Conservation (phyloP, 148 eudicot genomes). For the Cornus florida region DNA sequence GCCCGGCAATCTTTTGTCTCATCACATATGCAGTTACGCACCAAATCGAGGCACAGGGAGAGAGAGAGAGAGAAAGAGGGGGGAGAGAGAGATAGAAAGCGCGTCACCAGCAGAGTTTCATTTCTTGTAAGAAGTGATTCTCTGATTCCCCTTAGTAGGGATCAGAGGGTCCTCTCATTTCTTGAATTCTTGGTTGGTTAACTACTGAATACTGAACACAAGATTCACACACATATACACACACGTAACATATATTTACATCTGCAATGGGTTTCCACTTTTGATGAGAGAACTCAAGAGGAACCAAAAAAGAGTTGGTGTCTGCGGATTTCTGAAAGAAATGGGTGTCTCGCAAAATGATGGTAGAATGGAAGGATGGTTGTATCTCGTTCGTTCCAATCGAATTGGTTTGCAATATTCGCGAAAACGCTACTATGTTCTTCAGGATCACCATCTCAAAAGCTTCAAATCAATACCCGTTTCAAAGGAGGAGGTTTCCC, state of each 20-base stretch:
- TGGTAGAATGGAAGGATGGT: constrained; percentile 62
- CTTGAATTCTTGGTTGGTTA: neutral
- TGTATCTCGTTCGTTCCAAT: constrained; percentile 61
- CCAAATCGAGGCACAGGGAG: neutral
- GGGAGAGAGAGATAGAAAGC: neutral
- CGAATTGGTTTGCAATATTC: constrained; percentile 60
- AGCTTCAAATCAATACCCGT: constrained; percentile 53
- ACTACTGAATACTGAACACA: neutral
- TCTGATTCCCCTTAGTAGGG: neutral
- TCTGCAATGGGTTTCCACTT: neutral
- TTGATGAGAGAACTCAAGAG: neutral
- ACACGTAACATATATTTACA: too few relatives aligned
- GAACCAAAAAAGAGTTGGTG: neutral
- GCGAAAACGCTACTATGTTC: constrained; percentile 61
- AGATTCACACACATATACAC: neutral
- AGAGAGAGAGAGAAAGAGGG: neutral
- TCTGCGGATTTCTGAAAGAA: neutral
- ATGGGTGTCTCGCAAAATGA: constrained; percentile 45
- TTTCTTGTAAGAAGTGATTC: neutral
- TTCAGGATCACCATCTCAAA: constrained; percentile 58
- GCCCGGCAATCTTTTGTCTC: neutral
- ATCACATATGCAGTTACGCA: neutral
- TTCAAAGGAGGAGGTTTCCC: constrained; percentile 41
- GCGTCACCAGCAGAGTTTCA: neutral
- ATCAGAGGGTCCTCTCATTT: neutral